phyloP scores from a whole-genome alignment of 106 monocot genomes.

The Dioscorea zingiberensis region DNA sequence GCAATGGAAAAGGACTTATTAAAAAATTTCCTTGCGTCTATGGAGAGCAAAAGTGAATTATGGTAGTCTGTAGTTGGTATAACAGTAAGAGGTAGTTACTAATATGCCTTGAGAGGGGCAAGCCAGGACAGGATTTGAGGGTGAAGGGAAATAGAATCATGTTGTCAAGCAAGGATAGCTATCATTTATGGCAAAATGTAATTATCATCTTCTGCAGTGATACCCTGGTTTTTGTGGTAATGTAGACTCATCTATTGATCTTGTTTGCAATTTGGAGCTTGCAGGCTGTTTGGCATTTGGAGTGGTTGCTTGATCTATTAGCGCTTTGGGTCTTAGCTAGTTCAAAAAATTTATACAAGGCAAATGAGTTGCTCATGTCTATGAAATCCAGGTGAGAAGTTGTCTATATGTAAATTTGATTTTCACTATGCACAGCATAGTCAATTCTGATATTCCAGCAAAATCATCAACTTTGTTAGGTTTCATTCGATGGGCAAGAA shows the following conservation, averaged over 20 bases:
- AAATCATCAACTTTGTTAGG: conserved; percentile 27
- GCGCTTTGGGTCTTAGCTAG: conserved; percentile 66
- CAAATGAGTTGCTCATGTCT: conserved; percentile 48
- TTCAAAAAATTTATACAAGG: conserved; percentile 28
- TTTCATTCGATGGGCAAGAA: conserved; percentile 35
- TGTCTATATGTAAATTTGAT: background rate
- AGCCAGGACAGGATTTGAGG: too few relatives aligned
- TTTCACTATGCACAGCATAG: background rate
- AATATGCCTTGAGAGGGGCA: too few relatives aligned
- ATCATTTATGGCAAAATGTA: too few relatives aligned
- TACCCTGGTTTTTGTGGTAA: too few relatives aligned
- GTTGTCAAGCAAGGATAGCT: too few relatives aligned
- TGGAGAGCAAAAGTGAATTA: too few relatives aligned
- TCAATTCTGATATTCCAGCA: background rate
- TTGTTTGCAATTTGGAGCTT: conserved; percentile 4
- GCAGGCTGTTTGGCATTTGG: conserved; percentile 69
- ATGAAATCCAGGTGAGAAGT: conserved; percentile 53
- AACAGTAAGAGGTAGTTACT: too few relatives aligned
- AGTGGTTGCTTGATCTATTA: conserved; percentile 78
- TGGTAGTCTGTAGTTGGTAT: too few relatives aligned
- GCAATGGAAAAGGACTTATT: too few relatives aligned
- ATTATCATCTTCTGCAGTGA: too few relatives aligned
- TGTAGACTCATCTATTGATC: background rate
- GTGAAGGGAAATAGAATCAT: too few relatives aligned
- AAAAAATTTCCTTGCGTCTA: too few relatives aligned